phyloP scores from a whole-genome alignment of 2,329 filamentous ascomycete species.

The Apiospora hydei region DNA sequence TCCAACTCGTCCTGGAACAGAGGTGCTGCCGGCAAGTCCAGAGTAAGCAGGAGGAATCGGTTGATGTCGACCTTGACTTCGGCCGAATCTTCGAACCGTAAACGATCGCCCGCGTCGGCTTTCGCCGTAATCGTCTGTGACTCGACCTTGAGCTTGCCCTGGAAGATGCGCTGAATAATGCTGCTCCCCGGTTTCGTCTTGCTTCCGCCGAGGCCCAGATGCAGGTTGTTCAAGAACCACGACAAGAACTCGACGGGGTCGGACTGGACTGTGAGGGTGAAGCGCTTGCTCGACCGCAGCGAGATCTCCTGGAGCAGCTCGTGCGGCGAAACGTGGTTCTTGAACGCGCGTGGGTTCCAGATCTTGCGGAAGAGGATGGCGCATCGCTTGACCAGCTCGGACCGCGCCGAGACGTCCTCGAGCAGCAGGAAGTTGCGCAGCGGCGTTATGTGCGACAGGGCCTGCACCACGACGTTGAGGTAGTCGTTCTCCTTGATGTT shows the following conservation, averaged over 20 bases:
- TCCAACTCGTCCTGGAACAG: conserved; percentile 96
- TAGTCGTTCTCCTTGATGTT: conserved; percentile 99
- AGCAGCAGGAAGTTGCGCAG: conserved; percentile 92
- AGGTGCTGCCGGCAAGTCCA: conserved; percentile 90
- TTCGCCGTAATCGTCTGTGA: conserved; percentile 93
- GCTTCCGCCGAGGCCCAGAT: conserved; percentile 88
- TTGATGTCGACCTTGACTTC: conserved; percentile 78
- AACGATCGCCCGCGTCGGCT: conserved; percentile 83
- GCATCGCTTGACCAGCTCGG: conserved; percentile 87
- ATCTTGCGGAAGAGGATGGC: conserved; percentile 93
- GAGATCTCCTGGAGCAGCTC: conserved; percentile 96
- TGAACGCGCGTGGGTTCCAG: conserved; percentile 97
- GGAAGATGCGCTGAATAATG: conserved; percentile 91
- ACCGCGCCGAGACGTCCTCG: conserved; percentile 74
- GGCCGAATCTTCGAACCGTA: conserved; percentile 92
- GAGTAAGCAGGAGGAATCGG: conserved; percentile 89
- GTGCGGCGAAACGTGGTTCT: conserved; percentile 95
- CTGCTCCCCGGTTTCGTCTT: conserved; percentile 84
- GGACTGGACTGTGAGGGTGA: conserved; percentile 87
- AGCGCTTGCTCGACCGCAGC: conserved; percentile 88
- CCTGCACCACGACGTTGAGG: conserved; percentile 92
- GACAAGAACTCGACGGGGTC: conserved; percentile 96
- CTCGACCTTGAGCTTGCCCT: conserved; percentile 90
- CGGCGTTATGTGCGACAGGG: conserved; percentile 86
- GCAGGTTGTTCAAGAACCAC: conserved; percentile 97